Percentiles rank a stretch among this genome's conserved stretches.
Evolutionary conservation across 1,284 basidiomycete genomes (phyloP).

Genomic region (Sanguinoderma infundibulare): DNA sequence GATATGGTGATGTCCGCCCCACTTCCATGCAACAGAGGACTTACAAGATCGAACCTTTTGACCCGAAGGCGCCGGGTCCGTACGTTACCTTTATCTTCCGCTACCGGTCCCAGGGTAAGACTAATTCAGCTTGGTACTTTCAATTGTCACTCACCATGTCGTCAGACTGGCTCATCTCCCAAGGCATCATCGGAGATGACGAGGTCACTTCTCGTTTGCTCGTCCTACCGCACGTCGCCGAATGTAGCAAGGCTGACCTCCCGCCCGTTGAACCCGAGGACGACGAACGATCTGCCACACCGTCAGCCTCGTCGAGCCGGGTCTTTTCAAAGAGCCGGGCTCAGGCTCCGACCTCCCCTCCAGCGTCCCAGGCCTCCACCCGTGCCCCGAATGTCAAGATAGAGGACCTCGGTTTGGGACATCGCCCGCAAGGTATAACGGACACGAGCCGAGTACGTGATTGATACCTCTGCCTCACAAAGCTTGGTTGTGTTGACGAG

Average conservation of each 20-base stretch:
- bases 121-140: not conserved
- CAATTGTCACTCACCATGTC: not conserved
- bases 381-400: not conserved
- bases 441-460: slow-evolving; percentile 10
- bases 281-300: not conserved
- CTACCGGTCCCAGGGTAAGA: slow-evolving; percentile 55
- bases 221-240: not conserved
- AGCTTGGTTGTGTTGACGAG: not conserved
- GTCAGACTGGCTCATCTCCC: slow-evolving; percentile 32
- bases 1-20: slow-evolving; percentile 18
- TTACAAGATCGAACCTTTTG: slow-evolving; percentile 53
- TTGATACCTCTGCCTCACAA: not conserved
- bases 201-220: slow-evolving; percentile 6
- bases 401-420: not conserved
- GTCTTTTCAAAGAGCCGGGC: not conserved
- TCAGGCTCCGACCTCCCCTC: not conserved
- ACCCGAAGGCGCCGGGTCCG: slow-evolving; percentile 41
- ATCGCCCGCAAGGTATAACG: not conserved
- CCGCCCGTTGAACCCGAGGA: slow-evolving; percentile 7
- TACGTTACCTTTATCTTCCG: slow-evolving; percentile 64
- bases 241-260: slow-evolving; percentile 1
- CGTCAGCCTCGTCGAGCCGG: not conserved
- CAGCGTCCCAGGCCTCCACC: not conserved
- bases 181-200: slow-evolving; percentile 28
- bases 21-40: slow-evolving; percentile 38